phyloP scores from a whole-genome alignment of 2,329 filamentous ascomycete species.

The Claviceps sp. region DNA sequence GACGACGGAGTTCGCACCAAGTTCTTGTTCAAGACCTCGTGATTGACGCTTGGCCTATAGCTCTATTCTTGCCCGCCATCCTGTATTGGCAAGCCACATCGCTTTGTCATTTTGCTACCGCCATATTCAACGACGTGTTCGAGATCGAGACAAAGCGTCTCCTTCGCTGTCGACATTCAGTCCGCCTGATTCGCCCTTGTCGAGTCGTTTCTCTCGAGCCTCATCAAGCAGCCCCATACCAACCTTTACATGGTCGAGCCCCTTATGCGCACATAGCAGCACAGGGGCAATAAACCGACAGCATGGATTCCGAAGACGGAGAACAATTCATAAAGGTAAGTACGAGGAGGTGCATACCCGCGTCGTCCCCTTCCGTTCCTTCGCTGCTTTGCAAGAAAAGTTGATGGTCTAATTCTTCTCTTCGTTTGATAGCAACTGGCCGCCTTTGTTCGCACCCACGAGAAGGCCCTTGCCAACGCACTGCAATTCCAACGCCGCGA shows the following conservation, averaged over 20 bases:
- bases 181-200: background rate
- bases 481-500: conserved; percentile 67
- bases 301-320: conserved; percentile 82
- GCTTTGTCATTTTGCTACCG: background rate
- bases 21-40: background rate
- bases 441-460: conserved; percentile 90
- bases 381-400: background rate
- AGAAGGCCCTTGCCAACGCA: conserved; percentile 93
- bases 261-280: conserved; percentile 2
- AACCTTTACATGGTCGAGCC: background rate
- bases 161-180: background rate
- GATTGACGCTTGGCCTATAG: background rate
- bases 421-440: conserved; percentile 61
- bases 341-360: conserved; percentile 8
- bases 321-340: conserved; percentile 75
- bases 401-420: conserved; percentile 15
- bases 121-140: background rate
- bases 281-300: conserved; percentile 17
- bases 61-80: background rate
- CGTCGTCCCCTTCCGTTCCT: background rate
- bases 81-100: background rate
- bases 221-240: background rate
- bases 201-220: background rate
- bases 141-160: background rate
- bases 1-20: background rate